phyloP scores from a whole-genome alignment of 176 grass and related monocot genomes.

The Aegilops sharonensis region DNA sequence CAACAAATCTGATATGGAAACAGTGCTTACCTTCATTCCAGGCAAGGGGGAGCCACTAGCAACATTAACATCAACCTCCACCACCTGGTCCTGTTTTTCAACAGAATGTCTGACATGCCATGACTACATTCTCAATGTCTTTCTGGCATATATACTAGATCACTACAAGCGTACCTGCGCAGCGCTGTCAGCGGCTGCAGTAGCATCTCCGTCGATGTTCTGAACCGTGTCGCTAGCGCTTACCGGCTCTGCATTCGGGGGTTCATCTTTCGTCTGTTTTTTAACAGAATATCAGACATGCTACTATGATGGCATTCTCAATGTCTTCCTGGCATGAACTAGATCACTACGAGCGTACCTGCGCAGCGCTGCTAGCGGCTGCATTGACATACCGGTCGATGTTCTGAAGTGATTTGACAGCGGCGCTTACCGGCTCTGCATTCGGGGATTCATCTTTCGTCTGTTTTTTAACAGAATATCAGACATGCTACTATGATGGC shows the following conservation, averaged over 20 bases:
- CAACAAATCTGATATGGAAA: background rate
- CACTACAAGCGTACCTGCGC: slow-evolving; percentile 37
- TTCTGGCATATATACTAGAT: background rate
- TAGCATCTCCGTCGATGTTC: slow-evolving; percentile 15
- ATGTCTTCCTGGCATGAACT: background rate
- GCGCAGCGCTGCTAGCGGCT: slow-evolving; percentile 5
- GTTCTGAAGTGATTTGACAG: slow-evolving; percentile 22
- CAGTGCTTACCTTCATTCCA: slow-evolving; percentile 72
- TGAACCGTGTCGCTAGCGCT: slow-evolving; percentile 34
- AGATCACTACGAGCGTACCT: slow-evolving; percentile 34
- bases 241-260: slow-evolving; percentile 37
- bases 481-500: slow-evolving; percentile 2
- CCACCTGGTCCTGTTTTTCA: slow-evolving; percentile 49
- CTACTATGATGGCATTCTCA: background rate
- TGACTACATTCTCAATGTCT: background rate
- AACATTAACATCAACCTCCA: slow-evolving; percentile 53
- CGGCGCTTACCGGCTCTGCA: slow-evolving; percentile 40
- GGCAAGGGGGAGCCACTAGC: slow-evolving; percentile 89
- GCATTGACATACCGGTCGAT: slow-evolving; percentile 10
- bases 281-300: slow-evolving; percentile 41
- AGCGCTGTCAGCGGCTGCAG: slow-evolving; percentile 19
- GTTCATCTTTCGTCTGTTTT: slow-evolving; percentile 62
- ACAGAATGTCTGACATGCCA: slow-evolving; percentile 37
- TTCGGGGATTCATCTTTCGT: slow-evolving; percentile 53
- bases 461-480: slow-evolving; percentile 52